Base-by-base conservation (phyloP, 1,284 basidiomycete genomes). In the Ceratobasidium sp. region DNA sequence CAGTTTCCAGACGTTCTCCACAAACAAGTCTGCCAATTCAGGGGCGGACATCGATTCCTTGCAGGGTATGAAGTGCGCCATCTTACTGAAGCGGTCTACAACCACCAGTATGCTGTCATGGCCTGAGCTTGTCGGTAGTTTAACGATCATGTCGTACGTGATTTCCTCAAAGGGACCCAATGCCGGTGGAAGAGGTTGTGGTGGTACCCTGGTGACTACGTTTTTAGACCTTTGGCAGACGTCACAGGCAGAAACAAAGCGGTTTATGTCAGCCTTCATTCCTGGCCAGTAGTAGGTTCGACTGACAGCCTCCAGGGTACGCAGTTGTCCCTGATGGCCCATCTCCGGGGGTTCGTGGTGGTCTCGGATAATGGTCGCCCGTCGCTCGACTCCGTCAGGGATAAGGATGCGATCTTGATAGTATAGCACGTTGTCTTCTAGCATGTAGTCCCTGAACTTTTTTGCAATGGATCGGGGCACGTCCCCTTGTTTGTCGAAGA, bases 91-190 rank as follows among this genome's bases (percentile, higher is more conserved):
- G 0, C 80, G 73, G 74, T 80, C 78, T 6, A 82, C 79, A 0
- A 82, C 66, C 1, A 82, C 80, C 3, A 82, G 73, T 58, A 83
- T 80, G 11, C 77, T 61, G 67, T 82, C 76, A 74, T 71, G 80
- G 0, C 76, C 78, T 0, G 73, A 46, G 0, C 78, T 79, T 1
- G 16, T 18, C 1, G 81, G 82, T 0, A 82, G 76, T n/a, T 77
- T 74, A 13, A 75, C 77, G 44, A 83, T 81, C 58, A 78, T 73
- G 70, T 83, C 82, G 78, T 82, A 79, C 0, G 79, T 79, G 26
- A 82, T 76, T 0, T 75, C 75, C 4, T 16, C 38, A 79, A 79
- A 83, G 14, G 81, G 80, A 11, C 73, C 4, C 18, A 46, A 0
- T 0, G 77, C 73, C 0, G 76, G 62, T 1, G 75, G 66, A n/a